These are phyloP conservation scores for Torulaspora gathmanii DNA, from an alignment of 805 yeast genomes.

Conservation along the genomic window DNA sequence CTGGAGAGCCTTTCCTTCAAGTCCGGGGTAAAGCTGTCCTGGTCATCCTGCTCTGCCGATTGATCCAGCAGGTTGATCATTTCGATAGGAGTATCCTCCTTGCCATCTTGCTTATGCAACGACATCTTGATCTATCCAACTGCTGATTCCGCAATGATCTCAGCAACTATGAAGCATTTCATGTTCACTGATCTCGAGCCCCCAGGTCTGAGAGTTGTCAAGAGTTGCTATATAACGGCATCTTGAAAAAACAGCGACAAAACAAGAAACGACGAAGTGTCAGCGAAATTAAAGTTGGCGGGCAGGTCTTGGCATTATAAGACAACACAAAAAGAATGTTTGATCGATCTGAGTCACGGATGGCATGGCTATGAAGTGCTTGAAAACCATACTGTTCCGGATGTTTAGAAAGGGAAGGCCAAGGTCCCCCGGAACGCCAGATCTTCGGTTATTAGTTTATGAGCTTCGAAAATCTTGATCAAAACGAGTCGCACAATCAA, in stretches of 20 bases:
- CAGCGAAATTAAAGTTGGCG: not conserved
- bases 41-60: not conserved
- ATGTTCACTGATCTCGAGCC: not conserved
- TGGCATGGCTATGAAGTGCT: no score
- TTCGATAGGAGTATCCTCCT: slow-evolving; percentile 11
- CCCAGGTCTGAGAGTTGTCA: not conserved
- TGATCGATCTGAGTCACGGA: no score
- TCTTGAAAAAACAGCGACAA: not conserved
- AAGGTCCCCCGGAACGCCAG: no score
- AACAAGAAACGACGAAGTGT: slow-evolving; percentile 9
- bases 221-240: not conserved
- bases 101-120: slow-evolving; percentile 2
- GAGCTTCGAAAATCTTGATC: no score
- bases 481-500: no score
- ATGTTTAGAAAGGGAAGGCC: no score
- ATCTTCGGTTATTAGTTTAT: no score
- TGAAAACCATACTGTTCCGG: no score
- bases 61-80: slow-evolving; percentile 12
- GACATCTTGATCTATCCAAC: slow-evolving; percentile 4
- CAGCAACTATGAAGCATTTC: not conserved
- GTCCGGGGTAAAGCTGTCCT: slow-evolving; percentile 4
- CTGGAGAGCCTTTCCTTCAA: not conserved
- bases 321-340: not conserved
- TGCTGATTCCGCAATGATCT: not conserved
- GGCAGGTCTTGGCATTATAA: not conserved